A percentile compares a stretch with the other conserved stretches of the same genome.
phyloP scores from a whole-genome alignment of 2,329 filamentous ascomycete genomes.

The Plectosphaerella cucumerina region DNA sequence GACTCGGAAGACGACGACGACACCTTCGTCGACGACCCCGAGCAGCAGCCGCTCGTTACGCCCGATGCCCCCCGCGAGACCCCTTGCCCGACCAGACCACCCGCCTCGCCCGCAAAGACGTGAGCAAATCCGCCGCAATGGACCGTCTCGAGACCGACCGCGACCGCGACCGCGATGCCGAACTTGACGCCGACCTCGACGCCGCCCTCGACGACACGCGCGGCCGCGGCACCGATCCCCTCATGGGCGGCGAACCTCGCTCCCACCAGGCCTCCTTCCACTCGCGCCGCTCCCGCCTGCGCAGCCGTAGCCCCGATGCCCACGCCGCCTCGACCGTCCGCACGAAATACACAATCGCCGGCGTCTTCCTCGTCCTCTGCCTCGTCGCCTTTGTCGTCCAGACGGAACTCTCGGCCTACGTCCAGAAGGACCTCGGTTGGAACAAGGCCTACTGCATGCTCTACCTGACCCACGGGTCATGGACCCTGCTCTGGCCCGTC shows the following conservation, averaged over 20 bases:
- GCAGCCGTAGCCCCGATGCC: slow-evolving; percentile 58
- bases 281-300: slow-evolving; percentile 61
- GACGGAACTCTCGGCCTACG: slow-evolving; percentile 92
- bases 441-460: slow-evolving; percentile 99
- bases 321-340: slow-evolving; percentile 49
- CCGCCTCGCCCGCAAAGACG: slow-evolving; percentile 32
- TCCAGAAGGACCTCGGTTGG: slow-evolving; percentile 89
- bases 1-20: not conserved
- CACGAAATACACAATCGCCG: slow-evolving; percentile 83
- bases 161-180: slow-evolving; percentile 14
- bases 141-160: slow-evolving; percentile 33
- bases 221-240: slow-evolving; percentile 9
- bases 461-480: slow-evolving; percentile 94
- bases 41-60: not conserved
- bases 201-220: slow-evolving; percentile 18
- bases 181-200: slow-evolving; percentile 14
- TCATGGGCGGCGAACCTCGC: slow-evolving; percentile 11
- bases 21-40: not conserved
- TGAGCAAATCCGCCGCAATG: slow-evolving; percentile 35
- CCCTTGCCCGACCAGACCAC: slow-evolving; percentile 25
- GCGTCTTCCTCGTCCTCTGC: slow-evolving; percentile 76
- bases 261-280: slow-evolving; percentile 18
- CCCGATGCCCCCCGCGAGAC: slow-evolving; percentile 8
- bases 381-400: slow-evolving; percentile 87
- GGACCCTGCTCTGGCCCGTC: slow-evolving; percentile 82